A percentile compares a stretch with the other conserved stretches of the same genome.
Evolutionary conservation across 108 stramenopile genomes (phyloP).

Genomic region (Skeletonema grethae): DNA sequence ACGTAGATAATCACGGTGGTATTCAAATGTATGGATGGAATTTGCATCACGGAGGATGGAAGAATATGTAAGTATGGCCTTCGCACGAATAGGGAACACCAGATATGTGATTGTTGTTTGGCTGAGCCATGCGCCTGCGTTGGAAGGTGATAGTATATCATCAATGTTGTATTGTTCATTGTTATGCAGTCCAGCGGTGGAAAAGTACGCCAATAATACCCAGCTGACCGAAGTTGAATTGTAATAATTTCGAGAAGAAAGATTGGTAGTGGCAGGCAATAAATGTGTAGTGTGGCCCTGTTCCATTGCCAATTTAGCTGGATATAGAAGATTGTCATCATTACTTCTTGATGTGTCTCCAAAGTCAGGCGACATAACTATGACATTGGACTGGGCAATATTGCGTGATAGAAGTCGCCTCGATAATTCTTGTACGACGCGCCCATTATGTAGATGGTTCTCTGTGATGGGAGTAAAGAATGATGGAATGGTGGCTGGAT

Average conservation of each 20-base stretch:
- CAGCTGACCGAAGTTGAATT: slow-evolving; percentile 30
- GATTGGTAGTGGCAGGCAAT: slow-evolving; percentile 10
- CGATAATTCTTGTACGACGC: slow-evolving; percentile 50
- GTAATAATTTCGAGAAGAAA: slow-evolving; percentile 14
- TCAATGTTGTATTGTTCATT: slow-evolving; percentile 14
- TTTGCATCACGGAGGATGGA: background rate
- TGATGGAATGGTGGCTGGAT: background rate
- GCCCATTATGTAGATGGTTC: slow-evolving; percentile 16
- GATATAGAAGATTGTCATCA: background rate
- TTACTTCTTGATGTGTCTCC: background rate
- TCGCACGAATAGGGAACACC: slow-evolving; percentile 10
- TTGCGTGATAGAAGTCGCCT: slow-evolving; percentile 41
- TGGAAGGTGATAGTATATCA: slow-evolving; percentile 18
- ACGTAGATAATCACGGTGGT: background rate
- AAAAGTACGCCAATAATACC: slow-evolving; percentile 32
- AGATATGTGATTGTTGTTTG: slow-evolving; percentile 34
- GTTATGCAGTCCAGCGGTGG: slow-evolving; percentile 3
- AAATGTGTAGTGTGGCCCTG: slow-evolving; percentile 23
- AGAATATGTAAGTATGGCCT: slow-evolving; percentile 2
- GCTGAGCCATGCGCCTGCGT: slow-evolving; percentile 31
- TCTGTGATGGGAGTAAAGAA: slow-evolving; percentile 7
- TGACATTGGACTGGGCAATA: slow-evolving; percentile 51
- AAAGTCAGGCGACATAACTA: slow-evolving; percentile 41
- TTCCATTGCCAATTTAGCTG: slow-evolving; percentile 24
- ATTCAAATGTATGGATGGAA: background rate